Base-by-base conservation (phyloP, 2,329 filamentous ascomycete species). In the Fonsecaea multimorphosa region DNA sequence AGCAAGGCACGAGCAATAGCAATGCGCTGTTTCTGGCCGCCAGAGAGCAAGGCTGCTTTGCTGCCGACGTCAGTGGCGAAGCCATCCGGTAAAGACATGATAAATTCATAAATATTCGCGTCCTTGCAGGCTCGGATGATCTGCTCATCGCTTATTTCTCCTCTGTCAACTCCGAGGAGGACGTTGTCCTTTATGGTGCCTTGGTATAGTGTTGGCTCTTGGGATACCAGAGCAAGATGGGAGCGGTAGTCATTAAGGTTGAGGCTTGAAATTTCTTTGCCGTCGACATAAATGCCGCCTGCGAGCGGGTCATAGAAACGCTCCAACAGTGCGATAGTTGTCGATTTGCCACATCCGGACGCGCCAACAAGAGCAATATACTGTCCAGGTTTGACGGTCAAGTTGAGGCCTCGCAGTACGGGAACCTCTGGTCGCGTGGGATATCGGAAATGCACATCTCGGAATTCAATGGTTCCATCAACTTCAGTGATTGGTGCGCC, bases 171-270 rank as follows among this genome's bases (percentile, higher is more conserved):
- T 52, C 93, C 92, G 1, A 98, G 85, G 4, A 96, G 79, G 68
- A 98, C 92, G 76, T 98, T 98, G 36, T 98, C 93, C 70, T 85
- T 87, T 73, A 99, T 92, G 0, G 90, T 93, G 51, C 94, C 95
- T 77, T 96, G 93, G 79, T 97, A 99, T 0, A 99, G 81, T 0
- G 94, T 97, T 0, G 95, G 94, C 76, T 98, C 95, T 76, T 98
- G 95, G 36, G 90, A 93, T 14, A 99, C 94, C 9, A 99, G 88
- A 0, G 94, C 90, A 69, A 98, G 86, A 76, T 89, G 87, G 19
- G 85, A 88, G 59, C 95, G 89, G 80, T 97, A 97, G 62, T 93
- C 88, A 78, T 91, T 93, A 74, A 97, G 83, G 73, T 96, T 94
- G 56, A 97, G 83, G 11, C 83, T 84, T 66, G 87, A 89, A 73